Percentiles rank a stretch among this genome's conserved stretches.
Conservation (phyloP, 371 early-diverging fungal genomes). For the Mortierella sp. region DNA sequence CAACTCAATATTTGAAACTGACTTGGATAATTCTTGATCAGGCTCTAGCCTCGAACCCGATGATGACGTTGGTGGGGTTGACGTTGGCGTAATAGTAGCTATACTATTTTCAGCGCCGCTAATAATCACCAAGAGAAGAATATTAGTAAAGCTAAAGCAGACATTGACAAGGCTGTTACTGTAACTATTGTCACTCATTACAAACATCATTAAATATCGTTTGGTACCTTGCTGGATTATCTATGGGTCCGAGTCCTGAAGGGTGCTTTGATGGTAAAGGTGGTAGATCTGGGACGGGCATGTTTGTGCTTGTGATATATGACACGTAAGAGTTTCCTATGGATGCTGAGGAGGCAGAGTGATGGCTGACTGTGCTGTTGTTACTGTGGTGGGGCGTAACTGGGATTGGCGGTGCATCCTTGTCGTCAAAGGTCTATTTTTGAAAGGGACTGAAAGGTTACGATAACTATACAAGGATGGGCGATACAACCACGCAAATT, state of each 20-base stretch:
- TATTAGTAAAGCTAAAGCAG: background rate
- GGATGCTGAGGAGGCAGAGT: constrained; percentile 20
- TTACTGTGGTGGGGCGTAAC: constrained; percentile 18
- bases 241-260: constrained; percentile 6
- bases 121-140: background rate
- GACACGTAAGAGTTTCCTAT: constrained; percentile 10
- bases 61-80: background rate
- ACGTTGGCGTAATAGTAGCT: background rate
- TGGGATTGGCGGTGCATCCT: constrained; percentile 52
- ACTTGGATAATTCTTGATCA: constrained; percentile 25
- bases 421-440: constrained; percentile 52
- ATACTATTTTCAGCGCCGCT: background rate
- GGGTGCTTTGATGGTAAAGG: constrained; percentile 3
- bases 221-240: background rate
- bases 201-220: background rate
- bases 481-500: too few species aligned
- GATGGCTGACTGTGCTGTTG: constrained; percentile 11
- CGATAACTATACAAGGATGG: too few species aligned
- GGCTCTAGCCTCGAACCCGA: constrained; percentile 8
- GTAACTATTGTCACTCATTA: background rate
- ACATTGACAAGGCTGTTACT: background rate
- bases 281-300: constrained; percentile 15
- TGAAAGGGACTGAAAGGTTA: background rate
- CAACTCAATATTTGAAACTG: constrained; percentile 36
- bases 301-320: constrained; percentile 5